phyloP scores from a whole-genome alignment of 108 stramenopile genomes.

The Conticribra guillardii region DNA sequence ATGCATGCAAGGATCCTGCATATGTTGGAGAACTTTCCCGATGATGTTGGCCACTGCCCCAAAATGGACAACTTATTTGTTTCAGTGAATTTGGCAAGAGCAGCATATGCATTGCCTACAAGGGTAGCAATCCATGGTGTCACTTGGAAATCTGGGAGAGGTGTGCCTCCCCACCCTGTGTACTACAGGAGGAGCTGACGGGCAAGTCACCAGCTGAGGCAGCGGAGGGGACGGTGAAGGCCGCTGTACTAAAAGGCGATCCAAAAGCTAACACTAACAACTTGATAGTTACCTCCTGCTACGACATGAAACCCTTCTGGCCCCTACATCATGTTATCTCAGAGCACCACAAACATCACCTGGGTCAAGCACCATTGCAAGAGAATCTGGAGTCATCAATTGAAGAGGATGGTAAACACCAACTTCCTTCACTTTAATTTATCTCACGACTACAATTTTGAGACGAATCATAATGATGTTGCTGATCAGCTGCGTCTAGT shows the following conservation, averaged over 20 bases:
- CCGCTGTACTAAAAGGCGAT: conserved; percentile 23
- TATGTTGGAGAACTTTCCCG: conserved; percentile 24
- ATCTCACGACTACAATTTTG: too few species aligned
- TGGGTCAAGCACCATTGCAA: too few species aligned
- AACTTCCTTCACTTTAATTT: too few species aligned
- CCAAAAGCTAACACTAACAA: too few species aligned
- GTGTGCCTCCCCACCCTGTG: conserved; percentile 21
- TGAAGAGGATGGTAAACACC: too few species aligned
- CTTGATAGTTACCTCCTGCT: too few species aligned
- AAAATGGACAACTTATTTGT: conserved; percentile 28
- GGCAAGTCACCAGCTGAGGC: conserved; percentile 19
- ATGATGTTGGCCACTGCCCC: conserved; percentile 9
- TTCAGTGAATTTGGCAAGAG: conserved; percentile 19
- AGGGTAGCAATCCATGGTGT: conserved; percentile 20
- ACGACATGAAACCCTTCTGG: too few species aligned
- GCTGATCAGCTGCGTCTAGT: too few species aligned
- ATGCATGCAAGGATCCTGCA: conserved; percentile 19
- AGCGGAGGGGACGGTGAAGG: conserved; percentile 16
- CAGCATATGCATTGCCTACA: neutral
- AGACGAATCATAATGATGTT: too few species aligned
- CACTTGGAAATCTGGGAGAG: conserved; percentile 18
- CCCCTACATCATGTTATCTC: too few species aligned
- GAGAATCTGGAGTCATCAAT: too few species aligned
- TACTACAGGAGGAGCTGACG: conserved; percentile 21
- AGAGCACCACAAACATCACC: too few species aligned